A percentile compares a stretch with the other conserved stretches of the same genome.
Conservation (phyloP, 257 asterid genomes). For the Solanum chaucha region DNA sequence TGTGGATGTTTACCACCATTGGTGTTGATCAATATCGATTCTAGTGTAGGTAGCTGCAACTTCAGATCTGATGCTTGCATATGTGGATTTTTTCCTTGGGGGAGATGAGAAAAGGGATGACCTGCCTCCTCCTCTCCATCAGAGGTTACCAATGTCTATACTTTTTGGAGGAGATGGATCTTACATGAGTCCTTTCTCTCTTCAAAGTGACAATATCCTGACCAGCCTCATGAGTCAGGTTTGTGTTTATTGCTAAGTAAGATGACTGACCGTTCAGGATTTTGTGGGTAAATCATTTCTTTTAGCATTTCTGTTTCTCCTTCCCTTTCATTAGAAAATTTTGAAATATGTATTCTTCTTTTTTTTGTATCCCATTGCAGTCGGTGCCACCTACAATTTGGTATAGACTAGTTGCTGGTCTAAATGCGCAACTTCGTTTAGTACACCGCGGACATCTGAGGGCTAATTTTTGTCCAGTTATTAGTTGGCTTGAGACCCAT, state of each 20-base stretch:
- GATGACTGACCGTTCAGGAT: neutral
- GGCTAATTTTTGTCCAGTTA: constrained; percentile 52
- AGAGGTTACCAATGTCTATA: constrained; percentile 69
- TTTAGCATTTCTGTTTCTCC: neutral
- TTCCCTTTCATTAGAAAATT: neutral
- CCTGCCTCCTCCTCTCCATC: constrained; percentile 80
- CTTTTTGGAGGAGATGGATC: constrained; percentile 91
- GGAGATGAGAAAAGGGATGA: constrained; percentile 86
- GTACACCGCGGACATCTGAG: constrained; percentile 69
- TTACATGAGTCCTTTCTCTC: constrained; percentile 82
- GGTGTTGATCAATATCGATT: neutral
- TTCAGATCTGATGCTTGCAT: constrained; percentile 78
- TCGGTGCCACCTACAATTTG: constrained; percentile 81
- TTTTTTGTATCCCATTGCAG: constrained; percentile 32
- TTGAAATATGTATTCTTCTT: neutral
- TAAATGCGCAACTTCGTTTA: constrained; percentile 83
- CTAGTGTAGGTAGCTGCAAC: constrained; percentile 67
- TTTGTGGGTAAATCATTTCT: neutral
- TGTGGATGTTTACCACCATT: neutral
- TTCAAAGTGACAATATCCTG: constrained; percentile 66
- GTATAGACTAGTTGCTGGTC: constrained; percentile 86
- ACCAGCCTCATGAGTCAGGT: constrained; percentile 89
- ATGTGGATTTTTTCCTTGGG: constrained; percentile 89
- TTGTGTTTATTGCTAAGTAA: constrained; percentile 1
- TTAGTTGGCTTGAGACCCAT: constrained; percentile 78